These are phyloP conservation scores for Ceratocystis cubensis DNA, from an alignment of 2,329 filamentous ascomycete species.

Conservation along the genomic window DNA sequence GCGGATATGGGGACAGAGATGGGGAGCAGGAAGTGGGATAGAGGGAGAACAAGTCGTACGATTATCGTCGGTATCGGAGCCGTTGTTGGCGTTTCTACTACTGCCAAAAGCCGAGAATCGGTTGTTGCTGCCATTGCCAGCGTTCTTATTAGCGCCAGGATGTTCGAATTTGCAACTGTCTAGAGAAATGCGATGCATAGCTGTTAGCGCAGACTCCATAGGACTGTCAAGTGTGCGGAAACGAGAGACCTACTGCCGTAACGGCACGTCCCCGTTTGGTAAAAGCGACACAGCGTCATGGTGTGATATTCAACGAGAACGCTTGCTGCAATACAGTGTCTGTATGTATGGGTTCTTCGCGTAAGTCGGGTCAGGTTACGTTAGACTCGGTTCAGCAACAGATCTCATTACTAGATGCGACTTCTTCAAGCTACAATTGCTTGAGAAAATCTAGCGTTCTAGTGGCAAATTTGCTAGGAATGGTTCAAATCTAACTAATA, in stretches of 20 bases:
- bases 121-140: slow-evolving; percentile 19
- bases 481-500: background rate
- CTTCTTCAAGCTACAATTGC: background rate
- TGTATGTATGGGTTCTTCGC: background rate
- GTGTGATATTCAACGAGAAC: background rate
- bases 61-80: slow-evolving; percentile 2
- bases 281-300: slow-evolving; percentile 22
- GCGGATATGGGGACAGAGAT: background rate
- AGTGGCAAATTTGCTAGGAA: background rate
- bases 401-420: background rate
- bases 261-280: slow-evolving; percentile 35
- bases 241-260: slow-evolving; percentile 36
- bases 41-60: slow-evolving; percentile 14
- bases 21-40: background rate
- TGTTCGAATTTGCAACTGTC: slow-evolving; percentile 45
- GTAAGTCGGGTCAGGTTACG: background rate
- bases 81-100: slow-evolving; percentile 20
- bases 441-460: background rate
- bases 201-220: background rate
- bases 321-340: background rate
- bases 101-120: slow-evolving; percentile 17
- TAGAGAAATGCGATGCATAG: slow-evolving; percentile 25
- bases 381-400: background rate
- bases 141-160: slow-evolving; percentile 31
- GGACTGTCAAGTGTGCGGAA: background rate